Evolutionary conservation across 2,329 filamentous ascomycete genomes (phyloP), one percentile per base, ranked within the genome.

Genomic region (Microdochium trichocladiopsis): DNA sequence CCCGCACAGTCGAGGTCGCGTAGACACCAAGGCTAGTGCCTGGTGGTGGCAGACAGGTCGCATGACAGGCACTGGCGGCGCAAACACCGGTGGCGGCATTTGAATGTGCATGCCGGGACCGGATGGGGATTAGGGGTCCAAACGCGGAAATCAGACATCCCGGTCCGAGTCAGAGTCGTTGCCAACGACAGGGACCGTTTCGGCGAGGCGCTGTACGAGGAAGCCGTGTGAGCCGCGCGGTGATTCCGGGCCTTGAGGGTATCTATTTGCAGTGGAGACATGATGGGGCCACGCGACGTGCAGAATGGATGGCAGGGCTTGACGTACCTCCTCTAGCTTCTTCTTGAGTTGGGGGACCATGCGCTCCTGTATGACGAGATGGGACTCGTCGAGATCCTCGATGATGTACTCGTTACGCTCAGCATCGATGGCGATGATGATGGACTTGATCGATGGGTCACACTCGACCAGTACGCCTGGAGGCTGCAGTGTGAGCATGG

Each of bases 371-470:
- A 92, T 80, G 2, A 93, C 75, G 1, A 90, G 75, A 53, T 86
- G 84, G 65, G 87, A 80, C 54, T 92, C 88, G 69, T 92, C 88
- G 1, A 92, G 78, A 56, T 91, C 87, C 61, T 91, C 87, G 56
- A 91, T 87, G 63, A 93, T 88, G 66, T 83, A 89, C 57, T 86
- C 83, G 68, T 91, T 83, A 58, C 79, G 77, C 53, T 81, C 75
- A 61, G 75, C 80, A 69, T 93, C 86, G 59, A 93, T 88, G 62
- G 84, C 87, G 60, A 88, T 76, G 63, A 93, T 86, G 73, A 92
- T 90, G 57, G 88, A 87, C 70, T 91, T 92, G 77, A 93, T 91
- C 47, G 87, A 89, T n/a, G 88, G 86, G 66, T 93, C 88, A 70
- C 87, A 90, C 69, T 90, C 83, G 69, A 93, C 83, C 57, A 93